These are phyloP conservation scores for Aureobasidium zeae DNA, from an alignment of 2,329 filamentous ascomycete genomes.

Conservation along the genomic window DNA sequence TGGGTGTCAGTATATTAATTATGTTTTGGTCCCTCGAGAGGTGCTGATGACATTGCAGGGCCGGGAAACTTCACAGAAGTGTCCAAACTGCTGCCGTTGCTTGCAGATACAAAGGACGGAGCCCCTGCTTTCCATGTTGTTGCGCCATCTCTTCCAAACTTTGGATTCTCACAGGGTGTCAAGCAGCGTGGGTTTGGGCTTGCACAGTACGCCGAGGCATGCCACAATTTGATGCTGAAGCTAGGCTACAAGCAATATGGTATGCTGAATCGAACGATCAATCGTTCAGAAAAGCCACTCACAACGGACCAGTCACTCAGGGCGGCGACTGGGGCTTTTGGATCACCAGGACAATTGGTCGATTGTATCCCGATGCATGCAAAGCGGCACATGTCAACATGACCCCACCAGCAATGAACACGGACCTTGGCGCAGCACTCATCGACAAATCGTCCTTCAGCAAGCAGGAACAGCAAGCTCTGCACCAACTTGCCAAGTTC, in stretches of 20 bases:
- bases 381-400: conserved; percentile 57
- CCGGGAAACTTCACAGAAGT: conserved; percentile 63
- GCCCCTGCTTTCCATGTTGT: conserved; percentile 39
- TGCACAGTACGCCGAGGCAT: conserved; percentile 53
- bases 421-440: conserved; percentile 46
- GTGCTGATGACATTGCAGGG: conserved; percentile 21
- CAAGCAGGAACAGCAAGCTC: conserved; percentile 41
- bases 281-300: not conserved
- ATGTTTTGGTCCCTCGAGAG: too few species aligned
- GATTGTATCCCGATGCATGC: conserved; percentile 48
- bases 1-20: conserved; percentile 37
- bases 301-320: conserved; percentile 32
- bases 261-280: conserved; percentile 14
- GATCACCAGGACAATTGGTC: conserved; percentile 54
- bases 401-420: conserved; percentile 40
- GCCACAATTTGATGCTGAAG: conserved; percentile 59
- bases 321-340: conserved; percentile 64
- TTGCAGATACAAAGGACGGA: conserved; percentile 47
- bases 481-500: conserved; percentile 51
- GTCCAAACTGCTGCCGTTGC: conserved; percentile 49
- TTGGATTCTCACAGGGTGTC: conserved; percentile 42
- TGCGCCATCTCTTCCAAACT: conserved; percentile 47
- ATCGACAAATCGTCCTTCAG: conserved; percentile 49
- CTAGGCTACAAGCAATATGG: conserved; percentile 57
- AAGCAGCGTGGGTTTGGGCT: conserved; percentile 49